Evolutionary conservation across 2,329 filamentous ascomycete species (phyloP), one percentile per base, ranked within the genome.

Genomic region (Clonostachys chloroleuca): DNA sequence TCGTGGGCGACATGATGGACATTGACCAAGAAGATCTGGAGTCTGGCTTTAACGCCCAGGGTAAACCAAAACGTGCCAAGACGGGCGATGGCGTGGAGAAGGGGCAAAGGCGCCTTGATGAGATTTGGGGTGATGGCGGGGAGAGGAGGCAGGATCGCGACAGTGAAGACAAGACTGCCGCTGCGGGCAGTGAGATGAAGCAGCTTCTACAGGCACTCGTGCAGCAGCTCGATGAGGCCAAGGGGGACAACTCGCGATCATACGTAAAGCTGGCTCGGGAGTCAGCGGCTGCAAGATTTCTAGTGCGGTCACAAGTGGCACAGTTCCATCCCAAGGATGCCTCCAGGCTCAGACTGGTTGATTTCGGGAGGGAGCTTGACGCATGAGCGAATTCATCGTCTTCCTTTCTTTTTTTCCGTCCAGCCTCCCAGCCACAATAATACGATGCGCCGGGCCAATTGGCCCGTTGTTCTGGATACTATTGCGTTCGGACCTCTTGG

Each of bases 1-100:
- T 91, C 12, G 88, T 92, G 1, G 88, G 90, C 5, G 86, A 89
- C 54, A 73, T 85, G 55, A 74, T 86, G 59, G 81, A 87, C 62
- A 58, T 87, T 18, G 67, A 83, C 71, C 56, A 77, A 9, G 77
- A 86, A 41, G 78, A 78, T 52, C 65, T 85, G 6, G 75, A 73
- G 6, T 77, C 74, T 9, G 81, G 80, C 2, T 85, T 85, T 61
- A 84, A 73, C 53, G 65, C 77, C 0, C 77, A 81, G 49, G 81
- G 81, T 12, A 81, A 78, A 55, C 48, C 64, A 13, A 78, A 73
- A 47, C 65, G 60, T 10, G 14, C 36, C 17, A 54, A 52, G 7
- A 49, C 45, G 16, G 47, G 52, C 42, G 49, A 64, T 30, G 59
- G 66, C 14, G 70, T 72, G 17, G 76, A 78, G 55, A 78, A 72